These are phyloP conservation scores for Suhomyces bolitotheri DNA, from an alignment of 1,139 yeast genomes.

Conservation along the genomic window DNA sequence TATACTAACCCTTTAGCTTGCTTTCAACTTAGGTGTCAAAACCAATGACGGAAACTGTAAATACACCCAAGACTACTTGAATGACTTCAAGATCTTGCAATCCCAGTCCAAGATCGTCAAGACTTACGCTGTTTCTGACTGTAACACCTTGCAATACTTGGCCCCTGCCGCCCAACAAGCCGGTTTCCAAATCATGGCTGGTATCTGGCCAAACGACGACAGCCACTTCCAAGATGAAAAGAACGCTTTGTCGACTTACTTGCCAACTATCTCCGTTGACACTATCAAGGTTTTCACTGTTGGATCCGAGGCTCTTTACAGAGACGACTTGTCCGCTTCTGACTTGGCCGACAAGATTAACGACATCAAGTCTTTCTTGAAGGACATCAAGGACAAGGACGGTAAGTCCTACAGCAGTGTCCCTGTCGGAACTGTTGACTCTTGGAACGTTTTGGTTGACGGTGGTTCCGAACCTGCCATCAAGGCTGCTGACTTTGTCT, in stretches of 20 bases:
- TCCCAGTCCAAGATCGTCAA: slow-evolving; percentile 63
- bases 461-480: slow-evolving; percentile 70
- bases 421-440: slow-evolving; percentile 91
- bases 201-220: slow-evolving; percentile 90
- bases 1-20: slow-evolving; percentile 43
- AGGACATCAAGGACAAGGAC: slow-evolving; percentile 68
- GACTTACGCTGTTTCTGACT: slow-evolving; percentile 84
- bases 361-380: slow-evolving; percentile 56
- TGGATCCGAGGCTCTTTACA: slow-evolving; percentile 91
- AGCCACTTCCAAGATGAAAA: slow-evolving; percentile 71
- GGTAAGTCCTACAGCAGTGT: slow-evolving; percentile 72
- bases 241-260: slow-evolving; percentile 61
- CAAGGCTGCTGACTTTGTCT: slow-evolving; percentile 76
- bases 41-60: slow-evolving; percentile 72
- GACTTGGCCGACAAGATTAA: slow-evolving; percentile 64
- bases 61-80: slow-evolving; percentile 60
- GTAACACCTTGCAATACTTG: slow-evolving; percentile 77
- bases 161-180: slow-evolving; percentile 84
- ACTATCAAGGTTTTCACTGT: slow-evolving; percentile 76
- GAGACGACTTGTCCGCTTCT: slow-evolving; percentile 73
- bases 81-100: slow-evolving; percentile 59
- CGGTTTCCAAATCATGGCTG: slow-evolving; percentile 73
- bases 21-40: slow-evolving; percentile 82
- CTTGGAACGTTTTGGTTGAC: slow-evolving; percentile 90
- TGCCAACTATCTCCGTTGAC: slow-evolving; percentile 67